Conservation (phyloP, 495 filamentous ascomycete species). For the Neurospora sublineolata region DNA sequence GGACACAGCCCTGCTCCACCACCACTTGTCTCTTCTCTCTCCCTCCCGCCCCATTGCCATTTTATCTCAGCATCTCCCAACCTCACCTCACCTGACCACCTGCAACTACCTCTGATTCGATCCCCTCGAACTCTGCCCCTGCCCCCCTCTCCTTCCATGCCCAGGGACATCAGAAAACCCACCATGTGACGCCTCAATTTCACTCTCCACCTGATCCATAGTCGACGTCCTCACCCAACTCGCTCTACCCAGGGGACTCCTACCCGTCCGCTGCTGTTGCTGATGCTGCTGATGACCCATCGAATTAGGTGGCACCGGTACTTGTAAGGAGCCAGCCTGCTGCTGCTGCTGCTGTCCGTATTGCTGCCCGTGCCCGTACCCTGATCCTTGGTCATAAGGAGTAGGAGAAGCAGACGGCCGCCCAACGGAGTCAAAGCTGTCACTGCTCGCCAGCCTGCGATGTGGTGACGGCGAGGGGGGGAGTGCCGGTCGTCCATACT, state of each 20-base stretch:
- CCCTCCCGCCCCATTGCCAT: too few relatives aligned
- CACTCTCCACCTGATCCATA: slow-evolving; percentile 19
- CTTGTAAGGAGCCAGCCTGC: too few relatives aligned
- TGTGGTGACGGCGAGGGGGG: not conserved
- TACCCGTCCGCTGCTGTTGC: slow-evolving; percentile 7
- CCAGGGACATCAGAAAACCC: not conserved
- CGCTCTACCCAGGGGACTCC: slow-evolving; percentile 25
- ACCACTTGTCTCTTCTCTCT: not conserved
- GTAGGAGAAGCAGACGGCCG: not conserved
- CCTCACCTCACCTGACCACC: too few relatives aligned
- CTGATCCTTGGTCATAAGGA: not conserved
- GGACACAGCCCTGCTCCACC: not conserved
- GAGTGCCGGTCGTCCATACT: slow-evolving; percentile 5
- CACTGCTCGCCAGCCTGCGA: slow-evolving; percentile 21
- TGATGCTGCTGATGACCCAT: too few relatives aligned
- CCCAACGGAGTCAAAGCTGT: slow-evolving; percentile 12
- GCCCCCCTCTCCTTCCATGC: not conserved
- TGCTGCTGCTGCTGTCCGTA: not conserved
- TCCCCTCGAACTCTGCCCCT: not conserved
- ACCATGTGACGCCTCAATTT: slow-evolving; percentile 9
- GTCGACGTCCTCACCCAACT: slow-evolving; percentile 19
- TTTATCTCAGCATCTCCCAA: not conserved
- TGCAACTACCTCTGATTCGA: not conserved
- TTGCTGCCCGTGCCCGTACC: slow-evolving; percentile 7
- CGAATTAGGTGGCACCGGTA: too few relatives aligned